Base-by-base conservation (phyloP, 2,329 filamentous ascomycete species). In the Colletotrichum spinosum region DNA sequence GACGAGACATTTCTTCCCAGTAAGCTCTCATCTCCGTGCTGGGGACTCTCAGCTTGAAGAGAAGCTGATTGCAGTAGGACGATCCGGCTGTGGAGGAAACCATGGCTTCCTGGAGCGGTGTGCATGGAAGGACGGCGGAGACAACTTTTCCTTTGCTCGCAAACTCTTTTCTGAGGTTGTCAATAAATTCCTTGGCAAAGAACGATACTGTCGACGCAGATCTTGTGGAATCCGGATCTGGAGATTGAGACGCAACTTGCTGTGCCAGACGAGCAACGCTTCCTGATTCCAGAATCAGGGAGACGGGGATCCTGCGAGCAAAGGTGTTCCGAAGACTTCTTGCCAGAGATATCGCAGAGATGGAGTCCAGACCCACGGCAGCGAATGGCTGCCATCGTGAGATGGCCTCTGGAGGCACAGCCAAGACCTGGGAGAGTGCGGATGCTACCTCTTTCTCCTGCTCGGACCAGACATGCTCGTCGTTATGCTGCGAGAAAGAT, bases 61-160 rank as follows among this genome's bases (percentile, higher is more conserved):
- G 76, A 60, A 92, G 87, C 52, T 86, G 86, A 73, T 97, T 97
- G 71, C 86, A 88, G 73, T 97, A 97, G 2, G 88, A 82, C 1
- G 78, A 77, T 10, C 79, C 75, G 2, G 76, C 76, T 67, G 80
- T 71, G 8, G 87, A 86, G 3, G 88, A 90, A 0, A 97, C 81
- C 93, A 97, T 97, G 1, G 90, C 91, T 78, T 97, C 92, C 75
- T 97, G 94, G 0, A 97, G 79, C 1, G 94, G 92, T 2, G 93
- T 97, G 73, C 94, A 97, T 1, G 94, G 94, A 6, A 94, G 78
- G 8, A 97, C 82, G 1, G 79, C 81, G 37, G 85, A 77, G 3
- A 91, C 79, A 0, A 69, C 49, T 5, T 75, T 73, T 0, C 75
- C 74, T 2, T 75, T 66, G 5, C 65, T 13, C 5, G 69, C 49